A percentile compares a stretch with the other conserved stretches of the same genome.
phyloP scores from a whole-genome alignment of 2,329 filamentous ascomycete species.

The Pseudogymnoascus sp. region DNA sequence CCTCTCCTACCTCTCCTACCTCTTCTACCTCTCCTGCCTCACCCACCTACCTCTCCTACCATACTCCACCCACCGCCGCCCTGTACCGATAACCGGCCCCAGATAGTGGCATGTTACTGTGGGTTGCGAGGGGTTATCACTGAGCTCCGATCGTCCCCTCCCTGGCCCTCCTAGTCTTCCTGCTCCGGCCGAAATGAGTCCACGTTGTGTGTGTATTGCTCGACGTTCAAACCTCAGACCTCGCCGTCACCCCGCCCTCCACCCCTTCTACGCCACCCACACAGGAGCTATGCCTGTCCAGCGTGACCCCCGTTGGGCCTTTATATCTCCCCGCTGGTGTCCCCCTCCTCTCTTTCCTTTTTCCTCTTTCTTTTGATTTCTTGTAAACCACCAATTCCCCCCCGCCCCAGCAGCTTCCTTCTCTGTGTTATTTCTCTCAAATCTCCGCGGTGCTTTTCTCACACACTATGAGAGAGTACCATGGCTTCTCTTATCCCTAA shows the following conservation, averaged over 20 bases:
- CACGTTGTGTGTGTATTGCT: slow-evolving; percentile 9
- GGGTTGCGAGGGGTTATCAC: neutral
- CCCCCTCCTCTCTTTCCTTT: neutral
- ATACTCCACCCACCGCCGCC: neutral
- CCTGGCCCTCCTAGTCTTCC: neutral
- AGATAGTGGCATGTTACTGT: slow-evolving; percentile 1
- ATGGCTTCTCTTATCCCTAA: slow-evolving; percentile 67
- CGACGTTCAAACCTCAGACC: neutral
- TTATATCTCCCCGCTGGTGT: neutral
- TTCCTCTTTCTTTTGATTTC: neutral
- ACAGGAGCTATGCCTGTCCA: neutral
- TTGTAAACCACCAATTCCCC: neutral
- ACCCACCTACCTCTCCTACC: no score
- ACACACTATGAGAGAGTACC: slow-evolving; percentile 56
- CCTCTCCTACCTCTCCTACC: no score
- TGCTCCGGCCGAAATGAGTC: neutral
- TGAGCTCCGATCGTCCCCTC: neutral
- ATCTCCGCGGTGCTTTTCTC: slow-evolving; percentile 6
- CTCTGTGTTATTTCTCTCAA: neutral
- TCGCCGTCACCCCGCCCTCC: neutral
- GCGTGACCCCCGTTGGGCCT: neutral
- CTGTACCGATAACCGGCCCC: neutral
- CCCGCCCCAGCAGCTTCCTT: neutral
- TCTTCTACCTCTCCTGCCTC: no score
- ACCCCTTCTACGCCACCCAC: slow-evolving; percentile 5